These are phyloP conservation scores for Plasmodium knowlesi DNA, from an alignment of 169 alveolate species.

Conservation along the genomic window DNA sequence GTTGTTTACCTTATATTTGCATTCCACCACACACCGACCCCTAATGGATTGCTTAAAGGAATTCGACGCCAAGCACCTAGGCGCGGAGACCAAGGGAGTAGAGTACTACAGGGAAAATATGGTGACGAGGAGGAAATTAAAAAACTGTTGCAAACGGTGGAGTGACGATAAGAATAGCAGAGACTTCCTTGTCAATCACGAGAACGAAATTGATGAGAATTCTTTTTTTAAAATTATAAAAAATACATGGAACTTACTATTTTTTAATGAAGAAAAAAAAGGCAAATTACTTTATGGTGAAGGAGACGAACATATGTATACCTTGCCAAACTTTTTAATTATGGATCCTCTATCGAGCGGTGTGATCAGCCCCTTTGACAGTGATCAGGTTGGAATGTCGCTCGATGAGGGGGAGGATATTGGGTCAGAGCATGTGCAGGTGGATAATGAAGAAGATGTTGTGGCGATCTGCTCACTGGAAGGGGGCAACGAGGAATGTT, in stretches of 20 bases:
- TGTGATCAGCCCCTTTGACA: background rate
- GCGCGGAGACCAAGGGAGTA: slow-evolving; percentile 4
- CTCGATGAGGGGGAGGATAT: background rate
- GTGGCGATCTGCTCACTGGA: background rate
- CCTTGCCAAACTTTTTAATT: slow-evolving; percentile 22
- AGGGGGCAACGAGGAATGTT: background rate
- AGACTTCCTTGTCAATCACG: slow-evolving; percentile 5
- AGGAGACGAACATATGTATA: slow-evolving; percentile 21
- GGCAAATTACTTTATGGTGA: slow-evolving; percentile 2
- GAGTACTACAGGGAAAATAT: background rate
- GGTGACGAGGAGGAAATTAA: slow-evolving; percentile 7
- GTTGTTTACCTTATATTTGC: background rate
- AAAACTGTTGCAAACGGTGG: slow-evolving; percentile 72
- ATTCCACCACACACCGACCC: background rate
- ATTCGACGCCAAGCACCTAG: background rate
- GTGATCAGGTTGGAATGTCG: background rate
- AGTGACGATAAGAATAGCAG: slow-evolving; percentile 33
- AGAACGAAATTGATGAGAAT: slow-evolving; percentile 43
- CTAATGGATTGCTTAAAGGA: slow-evolving; percentile 35
- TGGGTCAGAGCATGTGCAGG: background rate
- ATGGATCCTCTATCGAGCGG: slow-evolving; percentile 1
- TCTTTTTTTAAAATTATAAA: slow-evolving; percentile 39
- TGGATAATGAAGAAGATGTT: background rate
- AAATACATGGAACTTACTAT: slow-evolving; percentile 2
- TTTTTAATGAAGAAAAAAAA: slow-evolving; percentile 29